Conservation (phyloP, 768 basidiomycete species). For the Termitomyces sp. region DNA sequence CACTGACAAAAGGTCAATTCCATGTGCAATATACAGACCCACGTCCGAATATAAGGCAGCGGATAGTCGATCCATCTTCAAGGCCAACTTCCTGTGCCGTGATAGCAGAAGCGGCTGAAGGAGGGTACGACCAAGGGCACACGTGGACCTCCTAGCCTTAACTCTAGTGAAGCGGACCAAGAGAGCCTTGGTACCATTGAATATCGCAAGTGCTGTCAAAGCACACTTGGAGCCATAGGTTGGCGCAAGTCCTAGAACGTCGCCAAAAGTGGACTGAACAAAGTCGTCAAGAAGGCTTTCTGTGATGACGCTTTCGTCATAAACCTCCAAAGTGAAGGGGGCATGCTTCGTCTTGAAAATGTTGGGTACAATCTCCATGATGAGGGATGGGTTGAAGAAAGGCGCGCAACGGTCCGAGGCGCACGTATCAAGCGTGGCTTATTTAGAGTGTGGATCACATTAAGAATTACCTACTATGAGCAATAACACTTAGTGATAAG, state of each 20-base stretch:
- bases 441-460: neutral
- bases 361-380: conserved; percentile 25
- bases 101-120: conserved; percentile 29
- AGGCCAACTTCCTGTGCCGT: conserved; percentile 28
- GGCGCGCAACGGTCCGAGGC: neutral
- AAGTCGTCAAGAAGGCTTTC: conserved; percentile 22
- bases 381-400: neutral
- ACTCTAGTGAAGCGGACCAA: conserved; percentile 24
- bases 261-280: conserved; percentile 18
- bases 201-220: conserved; percentile 34
- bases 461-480: neutral
- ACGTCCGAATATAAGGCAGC: conserved; percentile 35
- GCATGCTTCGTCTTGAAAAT: conserved; percentile 24
- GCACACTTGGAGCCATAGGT: conserved; percentile 29
- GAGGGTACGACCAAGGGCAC: conserved; percentile 12
- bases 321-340: conserved; percentile 22
- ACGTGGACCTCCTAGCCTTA: conserved; percentile 8
- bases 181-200: conserved; percentile 29
- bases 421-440: neutral
- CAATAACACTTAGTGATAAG: neutral
- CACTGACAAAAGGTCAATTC: conserved; percentile 37
- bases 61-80: conserved; percentile 42
- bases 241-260: conserved; percentile 37
- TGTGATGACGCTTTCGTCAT: conserved; percentile 22
- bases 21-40: conserved; percentile 26